Percentiles rank a stretch among this genome's conserved stretches.
Conservation (phyloP, 2,329 filamentous ascomycete species). For the Microdochium nivale region DNA sequence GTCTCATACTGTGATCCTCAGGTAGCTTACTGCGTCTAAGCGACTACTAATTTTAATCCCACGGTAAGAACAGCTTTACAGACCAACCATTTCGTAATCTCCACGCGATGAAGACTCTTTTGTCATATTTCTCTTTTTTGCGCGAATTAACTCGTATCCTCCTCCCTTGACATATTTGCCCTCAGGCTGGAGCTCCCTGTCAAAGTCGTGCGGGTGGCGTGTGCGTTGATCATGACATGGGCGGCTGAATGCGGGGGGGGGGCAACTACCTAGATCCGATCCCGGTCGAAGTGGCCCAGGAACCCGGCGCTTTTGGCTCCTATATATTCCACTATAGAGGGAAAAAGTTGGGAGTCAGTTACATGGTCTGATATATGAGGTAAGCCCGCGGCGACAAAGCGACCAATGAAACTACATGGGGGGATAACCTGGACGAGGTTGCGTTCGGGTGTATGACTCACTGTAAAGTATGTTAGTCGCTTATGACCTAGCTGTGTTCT, state of each 20-base stretch:
- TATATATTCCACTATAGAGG: background rate
- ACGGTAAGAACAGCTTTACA: too few relatives aligned
- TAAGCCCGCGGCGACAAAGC: background rate
- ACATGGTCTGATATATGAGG: background rate
- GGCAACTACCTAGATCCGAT: background rate
- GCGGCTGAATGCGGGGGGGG: too few relatives aligned
- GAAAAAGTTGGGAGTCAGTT: background rate
- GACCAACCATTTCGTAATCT: background rate
- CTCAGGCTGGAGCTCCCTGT: background rate
- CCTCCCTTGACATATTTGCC: background rate
- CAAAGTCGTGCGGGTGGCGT: background rate
- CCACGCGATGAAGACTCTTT: background rate
- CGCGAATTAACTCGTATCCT: background rate
- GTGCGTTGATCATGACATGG: background rate
- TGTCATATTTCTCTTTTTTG: background rate
- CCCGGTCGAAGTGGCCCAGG: background rate
- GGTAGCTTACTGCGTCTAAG: too few relatives aligned
- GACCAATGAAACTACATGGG: background rate
- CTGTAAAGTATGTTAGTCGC: background rate
- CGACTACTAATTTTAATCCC: too few relatives aligned
- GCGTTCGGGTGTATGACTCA: background rate
- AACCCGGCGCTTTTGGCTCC: background rate
- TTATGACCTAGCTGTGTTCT: background rate
- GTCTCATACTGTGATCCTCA: too few relatives aligned
- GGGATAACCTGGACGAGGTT: background rate